phyloP scores from a whole-genome alignment of 139 green algal genomes.

The Micromonas pusilla region DNA sequence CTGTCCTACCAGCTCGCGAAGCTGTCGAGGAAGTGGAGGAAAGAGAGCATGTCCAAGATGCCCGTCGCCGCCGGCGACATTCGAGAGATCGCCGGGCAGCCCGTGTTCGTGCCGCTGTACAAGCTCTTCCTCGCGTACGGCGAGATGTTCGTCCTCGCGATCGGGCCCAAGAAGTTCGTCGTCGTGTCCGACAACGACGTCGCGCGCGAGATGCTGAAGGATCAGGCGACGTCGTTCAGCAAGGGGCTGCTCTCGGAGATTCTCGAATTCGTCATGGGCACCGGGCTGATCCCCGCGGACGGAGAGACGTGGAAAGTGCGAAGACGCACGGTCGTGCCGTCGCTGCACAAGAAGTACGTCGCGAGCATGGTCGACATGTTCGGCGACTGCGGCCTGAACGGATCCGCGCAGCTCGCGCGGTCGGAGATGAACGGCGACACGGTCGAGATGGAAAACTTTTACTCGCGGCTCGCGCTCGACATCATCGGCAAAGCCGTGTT shows the following conservation, averaged over 20 bases:
- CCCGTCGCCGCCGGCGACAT: conserved; percentile 24
- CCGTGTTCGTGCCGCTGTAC: conserved; percentile 93
- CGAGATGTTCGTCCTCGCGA: conserved; percentile 82
- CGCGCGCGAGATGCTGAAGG: conserved; percentile 69
- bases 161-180: conserved; percentile 92
- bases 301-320: conserved; percentile 49
- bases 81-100: conserved; percentile 34
- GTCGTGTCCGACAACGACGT: conserved; percentile 81
- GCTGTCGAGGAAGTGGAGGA: conserved; percentile 1
- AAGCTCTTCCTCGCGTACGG: conserved; percentile 72
- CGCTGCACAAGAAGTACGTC: conserved; percentile 68
- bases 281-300: conserved; percentile 87
- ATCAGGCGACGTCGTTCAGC: conserved; percentile 74
- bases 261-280: conserved; percentile 91
- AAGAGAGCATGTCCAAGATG: conserved; percentile 5
- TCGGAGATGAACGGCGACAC: conserved; percentile 22
- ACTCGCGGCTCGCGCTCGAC: conserved; percentile 84
- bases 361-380: conserved; percentile 69
- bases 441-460: conserved; percentile 94
- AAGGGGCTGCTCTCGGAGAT: conserved; percentile 87
- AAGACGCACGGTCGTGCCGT: conserved; percentile 66
- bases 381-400: conserved; percentile 64
- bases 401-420: conserved; percentile 49
- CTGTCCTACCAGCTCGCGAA: background rate
- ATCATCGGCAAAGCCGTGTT: conserved; percentile 98